These are phyloP conservation scores for Cladosporium oxysporum DNA, from an alignment of 2,329 filamentous ascomycete species.

Conservation along the genomic window DNA sequence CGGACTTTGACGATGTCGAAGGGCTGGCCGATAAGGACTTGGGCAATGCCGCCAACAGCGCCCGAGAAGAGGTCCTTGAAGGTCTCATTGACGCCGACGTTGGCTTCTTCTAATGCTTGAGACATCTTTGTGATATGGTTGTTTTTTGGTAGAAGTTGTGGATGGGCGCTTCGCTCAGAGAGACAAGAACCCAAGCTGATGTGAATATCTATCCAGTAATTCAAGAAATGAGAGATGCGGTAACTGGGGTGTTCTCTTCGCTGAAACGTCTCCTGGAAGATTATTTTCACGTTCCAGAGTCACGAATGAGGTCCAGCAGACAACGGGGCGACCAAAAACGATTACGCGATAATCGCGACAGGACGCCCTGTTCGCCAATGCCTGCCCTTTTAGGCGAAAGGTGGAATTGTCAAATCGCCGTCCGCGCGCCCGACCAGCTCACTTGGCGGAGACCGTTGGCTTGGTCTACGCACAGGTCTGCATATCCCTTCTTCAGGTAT, in stretches of 20 bases:
- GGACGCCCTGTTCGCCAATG: constrained; percentile 8
- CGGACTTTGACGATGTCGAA: constrained; percentile 97
- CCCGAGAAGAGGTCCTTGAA: constrained; percentile 90
- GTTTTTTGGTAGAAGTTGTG: not conserved
- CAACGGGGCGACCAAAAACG: not conserved
- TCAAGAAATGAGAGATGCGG: not conserved
- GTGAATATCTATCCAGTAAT: not conserved
- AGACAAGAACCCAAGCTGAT: not conserved
- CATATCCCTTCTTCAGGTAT: not conserved
- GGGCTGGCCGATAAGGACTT: constrained; percentile 81
- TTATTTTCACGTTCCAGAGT: not conserved
- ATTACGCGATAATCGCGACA: constrained; percentile 19
- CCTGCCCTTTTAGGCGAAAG: constrained; percentile 9
- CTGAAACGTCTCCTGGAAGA: not conserved
- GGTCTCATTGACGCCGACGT: constrained; percentile 47
- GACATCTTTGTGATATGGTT: constrained; percentile 29
- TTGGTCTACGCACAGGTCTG: not conserved
- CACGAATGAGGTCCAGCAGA: not conserved
- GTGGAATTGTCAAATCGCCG: not conserved
- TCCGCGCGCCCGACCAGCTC: not conserved
- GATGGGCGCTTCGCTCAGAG: not conserved
- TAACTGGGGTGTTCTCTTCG: not conserved
- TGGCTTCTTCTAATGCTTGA: constrained; percentile 43
- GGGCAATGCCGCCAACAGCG: constrained; percentile 86
- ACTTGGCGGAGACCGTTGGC: constrained; percentile 4